Percentiles rank a stretch among this genome's conserved stretches.
Conservation (phyloP, 148 eudicot species). For the Cornus controversa region DNA sequence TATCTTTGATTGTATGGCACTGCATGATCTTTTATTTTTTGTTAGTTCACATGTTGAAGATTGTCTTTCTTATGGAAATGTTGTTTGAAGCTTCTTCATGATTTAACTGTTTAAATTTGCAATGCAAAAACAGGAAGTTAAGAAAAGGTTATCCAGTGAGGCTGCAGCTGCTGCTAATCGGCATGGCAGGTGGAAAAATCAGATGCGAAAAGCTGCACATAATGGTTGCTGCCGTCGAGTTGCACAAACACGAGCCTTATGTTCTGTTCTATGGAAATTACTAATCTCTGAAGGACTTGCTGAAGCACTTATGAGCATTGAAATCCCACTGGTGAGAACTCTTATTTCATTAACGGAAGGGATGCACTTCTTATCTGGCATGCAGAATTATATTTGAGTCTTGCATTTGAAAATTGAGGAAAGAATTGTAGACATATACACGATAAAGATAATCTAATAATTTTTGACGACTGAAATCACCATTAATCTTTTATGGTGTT, state of each 20-base stretch:
- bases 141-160: constrained; percentile 80
- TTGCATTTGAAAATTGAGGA: not conserved
- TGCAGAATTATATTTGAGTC: not conserved
- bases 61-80: not conserved
- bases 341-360: not conserved
- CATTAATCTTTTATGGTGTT: not conserved
- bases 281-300: constrained; percentile 77
- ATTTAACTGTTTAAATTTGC: not conserved
- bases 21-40: not conserved
- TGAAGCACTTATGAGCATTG: constrained; percentile 65
- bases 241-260: constrained; percentile 79
- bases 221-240: constrained; percentile 96
- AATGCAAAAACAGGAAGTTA: constrained; percentile 58
- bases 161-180: constrained; percentile 82
- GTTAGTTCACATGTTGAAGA: not conserved
- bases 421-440: not conserved
- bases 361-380: not conserved
- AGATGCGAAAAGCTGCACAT: constrained; percentile 90
- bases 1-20: not conserved
- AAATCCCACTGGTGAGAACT: constrained; percentile 68
- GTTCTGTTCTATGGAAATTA: constrained; percentile 83
- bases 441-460: not conserved
- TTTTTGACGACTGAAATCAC: not conserved
- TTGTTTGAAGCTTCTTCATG: not conserved
- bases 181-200: constrained; percentile 97